Percentiles rank a stretch among this genome's conserved stretches.
phyloP scores from a whole-genome alignment of 371 early-diverging fungal genomes.

The Mucor lusitanicus region DNA sequence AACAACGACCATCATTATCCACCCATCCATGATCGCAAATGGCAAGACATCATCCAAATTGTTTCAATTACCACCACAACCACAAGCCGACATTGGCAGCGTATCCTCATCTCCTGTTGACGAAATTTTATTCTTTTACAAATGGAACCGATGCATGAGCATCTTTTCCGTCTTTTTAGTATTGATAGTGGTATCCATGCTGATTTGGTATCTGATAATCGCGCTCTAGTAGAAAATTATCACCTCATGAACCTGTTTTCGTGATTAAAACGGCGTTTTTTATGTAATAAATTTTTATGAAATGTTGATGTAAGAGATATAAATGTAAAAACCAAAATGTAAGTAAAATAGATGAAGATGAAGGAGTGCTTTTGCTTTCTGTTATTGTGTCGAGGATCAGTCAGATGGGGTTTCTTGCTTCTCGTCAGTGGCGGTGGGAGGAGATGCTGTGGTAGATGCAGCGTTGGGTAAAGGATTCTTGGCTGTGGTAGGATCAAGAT shows the following conservation, averaged over 20 bases:
- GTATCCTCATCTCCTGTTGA: background rate
- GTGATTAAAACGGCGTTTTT: background rate
- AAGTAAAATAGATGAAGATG: no score
- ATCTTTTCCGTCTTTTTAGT: constrained; percentile 27
- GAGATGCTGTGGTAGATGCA: background rate
- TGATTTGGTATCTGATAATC: constrained; percentile 29
- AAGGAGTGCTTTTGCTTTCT: no score
- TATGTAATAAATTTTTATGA: background rate
- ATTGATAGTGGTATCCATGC: constrained; percentile 14
- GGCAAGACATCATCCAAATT: constrained; percentile 22
- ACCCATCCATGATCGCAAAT: constrained; percentile 40
- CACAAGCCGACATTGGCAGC: background rate
- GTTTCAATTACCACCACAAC: background rate
- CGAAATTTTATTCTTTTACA: constrained; percentile 21
- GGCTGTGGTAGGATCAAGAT: background rate
- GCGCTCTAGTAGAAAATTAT: background rate
- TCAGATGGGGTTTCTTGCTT: no score
- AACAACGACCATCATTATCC: constrained; percentile 11
- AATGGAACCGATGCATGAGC: constrained; percentile 37
- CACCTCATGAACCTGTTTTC: no score
- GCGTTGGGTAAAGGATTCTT: no score
- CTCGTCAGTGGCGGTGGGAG: no score
- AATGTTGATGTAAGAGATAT: background rate
- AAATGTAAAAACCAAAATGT: background rate
- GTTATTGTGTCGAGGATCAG: no score